phyloP scores from a whole-genome alignment of 140 eudicot genomes.

The Oenanthe javanica region DNA sequence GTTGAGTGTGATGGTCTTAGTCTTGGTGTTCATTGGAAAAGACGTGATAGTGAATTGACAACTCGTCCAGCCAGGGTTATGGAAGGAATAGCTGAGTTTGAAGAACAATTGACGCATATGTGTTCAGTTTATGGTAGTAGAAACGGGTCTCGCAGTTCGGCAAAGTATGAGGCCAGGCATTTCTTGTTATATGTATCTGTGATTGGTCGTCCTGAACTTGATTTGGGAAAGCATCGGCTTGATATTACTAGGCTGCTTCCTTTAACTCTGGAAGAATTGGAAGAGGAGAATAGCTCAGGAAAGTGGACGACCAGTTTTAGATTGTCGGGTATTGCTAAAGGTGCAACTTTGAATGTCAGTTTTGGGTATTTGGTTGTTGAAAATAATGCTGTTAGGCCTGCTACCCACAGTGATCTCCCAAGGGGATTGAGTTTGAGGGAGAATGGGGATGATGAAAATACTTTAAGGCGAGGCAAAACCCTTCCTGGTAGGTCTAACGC shows the following conservation, averaged over 20 bases:
- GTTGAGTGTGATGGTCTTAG: constrained; percentile 33
- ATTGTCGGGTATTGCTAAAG: constrained; percentile 70
- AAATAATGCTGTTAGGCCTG: constrained; percentile 12
- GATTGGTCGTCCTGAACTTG: constrained; percentile 49
- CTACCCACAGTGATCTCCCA: constrained; percentile 14
- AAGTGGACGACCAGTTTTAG: constrained; percentile 79
- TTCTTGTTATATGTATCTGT: constrained; percentile 64
- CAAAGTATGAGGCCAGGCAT: constrained; percentile 83
- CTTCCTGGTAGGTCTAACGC: constrained; percentile 41
- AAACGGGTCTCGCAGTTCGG: constrained; percentile 71
- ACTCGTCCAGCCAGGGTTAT: constrained; percentile 52
- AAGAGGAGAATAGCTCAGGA: constrained; percentile 75
- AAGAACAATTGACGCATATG: constrained; percentile 45
- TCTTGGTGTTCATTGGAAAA: constrained; percentile 74
- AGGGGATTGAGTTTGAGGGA: constrained; percentile 14
- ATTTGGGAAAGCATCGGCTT: constrained; percentile 82
- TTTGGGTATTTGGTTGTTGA: constrained; percentile 59
- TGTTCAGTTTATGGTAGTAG: constrained; percentile 79
- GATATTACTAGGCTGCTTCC: constrained; percentile 90
- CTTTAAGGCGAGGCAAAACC: constrained; percentile 46
- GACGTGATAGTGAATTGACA: constrained; percentile 54
- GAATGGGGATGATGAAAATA: constrained; percentile 25
- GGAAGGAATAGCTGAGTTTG: constrained; percentile 70
- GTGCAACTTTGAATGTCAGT: constrained; percentile 82
- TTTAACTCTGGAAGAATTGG: constrained; percentile 81